phyloP scores from a whole-genome alignment of 2,329 filamentous ascomycete genomes.

The Colletotrichum falcatum region DNA sequence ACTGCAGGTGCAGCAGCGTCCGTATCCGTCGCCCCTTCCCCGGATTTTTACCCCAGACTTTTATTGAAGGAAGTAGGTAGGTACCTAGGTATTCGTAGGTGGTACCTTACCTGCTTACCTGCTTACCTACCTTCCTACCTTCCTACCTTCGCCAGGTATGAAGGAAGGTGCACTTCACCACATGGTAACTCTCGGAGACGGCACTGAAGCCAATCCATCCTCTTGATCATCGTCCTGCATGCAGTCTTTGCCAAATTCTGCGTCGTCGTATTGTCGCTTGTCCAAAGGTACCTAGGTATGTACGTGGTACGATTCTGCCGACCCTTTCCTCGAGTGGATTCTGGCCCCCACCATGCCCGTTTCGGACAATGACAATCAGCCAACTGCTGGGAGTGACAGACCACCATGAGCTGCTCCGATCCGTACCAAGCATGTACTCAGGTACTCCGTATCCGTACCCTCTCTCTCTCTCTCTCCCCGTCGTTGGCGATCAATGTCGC shows the following conservation, averaged over 20 bases:
- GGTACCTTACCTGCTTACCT: neutral
- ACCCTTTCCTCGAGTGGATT: neutral
- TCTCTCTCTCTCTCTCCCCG: neutral
- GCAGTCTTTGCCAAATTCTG: too few relatives aligned
- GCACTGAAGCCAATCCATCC: too few relatives aligned
- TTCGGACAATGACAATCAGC: constrained; percentile 36
- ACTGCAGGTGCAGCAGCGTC: constrained; percentile 6
- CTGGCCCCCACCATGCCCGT: constrained; percentile 14
- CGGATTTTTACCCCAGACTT: constrained; percentile 41
- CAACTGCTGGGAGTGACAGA: constrained; percentile 21
- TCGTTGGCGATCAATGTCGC: neutral
- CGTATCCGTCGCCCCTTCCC: constrained; percentile 15
- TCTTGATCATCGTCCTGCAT: too few relatives aligned
- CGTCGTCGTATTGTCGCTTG: too few relatives aligned
- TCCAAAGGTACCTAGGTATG: too few relatives aligned
- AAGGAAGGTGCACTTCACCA: too few relatives aligned
- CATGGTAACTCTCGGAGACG: too few relatives aligned
- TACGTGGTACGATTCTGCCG: too few relatives aligned
- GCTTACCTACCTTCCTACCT: too few relatives aligned
- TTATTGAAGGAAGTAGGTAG: neutral
- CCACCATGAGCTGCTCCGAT: constrained; percentile 11
- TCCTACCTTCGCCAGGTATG: too few relatives aligned
- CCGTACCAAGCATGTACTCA: too few relatives aligned
- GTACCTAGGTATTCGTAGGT: neutral
- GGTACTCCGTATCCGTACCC: too few relatives aligned